Conservation (phyloP, 225 moss, liverwort and hornwort genomes). For the Climacium dendroides region DNA sequence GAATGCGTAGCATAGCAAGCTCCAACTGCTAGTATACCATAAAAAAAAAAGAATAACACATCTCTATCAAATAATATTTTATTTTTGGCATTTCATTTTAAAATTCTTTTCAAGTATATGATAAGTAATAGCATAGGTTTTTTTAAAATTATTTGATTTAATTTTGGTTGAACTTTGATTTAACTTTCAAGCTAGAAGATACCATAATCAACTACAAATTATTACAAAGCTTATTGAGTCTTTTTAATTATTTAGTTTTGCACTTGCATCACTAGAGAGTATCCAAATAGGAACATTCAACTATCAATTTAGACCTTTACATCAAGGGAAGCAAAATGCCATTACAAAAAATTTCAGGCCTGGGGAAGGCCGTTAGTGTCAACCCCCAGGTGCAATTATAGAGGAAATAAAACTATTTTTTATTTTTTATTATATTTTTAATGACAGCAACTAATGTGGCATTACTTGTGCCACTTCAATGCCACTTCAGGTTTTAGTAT, state of each 20-base stretch:
- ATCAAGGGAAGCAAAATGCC: not conserved
- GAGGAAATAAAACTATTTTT: too few species aligned
- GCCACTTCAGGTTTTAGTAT: too few species aligned
- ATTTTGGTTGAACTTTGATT: too few species aligned
- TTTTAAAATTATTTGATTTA: not conserved
- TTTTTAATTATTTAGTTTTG: not conserved
- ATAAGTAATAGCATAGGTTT: accelerated
- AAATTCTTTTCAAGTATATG: accelerated
- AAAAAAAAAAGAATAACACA: not conserved
- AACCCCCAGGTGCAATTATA: too few species aligned
- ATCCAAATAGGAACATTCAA: not conserved
- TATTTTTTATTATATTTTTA: too few species aligned
- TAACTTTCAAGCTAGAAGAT: too few species aligned
- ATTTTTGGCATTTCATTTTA: not conserved
- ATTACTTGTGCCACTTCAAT: too few species aligned
- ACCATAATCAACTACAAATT: not conserved
- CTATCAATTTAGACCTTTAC: not conserved
- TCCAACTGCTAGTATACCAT: too few species aligned
- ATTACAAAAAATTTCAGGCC: too few species aligned
- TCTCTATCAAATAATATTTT: not conserved
- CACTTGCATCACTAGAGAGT: not conserved
- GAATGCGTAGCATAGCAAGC: too few species aligned
- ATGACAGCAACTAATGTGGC: too few species aligned
- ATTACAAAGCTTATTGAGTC: not conserved
- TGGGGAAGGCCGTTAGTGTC: too few species aligned